These are phyloP conservation scores for Rhizophora apiculata DNA, from an alignment of 345 rosid species.

Conservation along the genomic window DNA sequence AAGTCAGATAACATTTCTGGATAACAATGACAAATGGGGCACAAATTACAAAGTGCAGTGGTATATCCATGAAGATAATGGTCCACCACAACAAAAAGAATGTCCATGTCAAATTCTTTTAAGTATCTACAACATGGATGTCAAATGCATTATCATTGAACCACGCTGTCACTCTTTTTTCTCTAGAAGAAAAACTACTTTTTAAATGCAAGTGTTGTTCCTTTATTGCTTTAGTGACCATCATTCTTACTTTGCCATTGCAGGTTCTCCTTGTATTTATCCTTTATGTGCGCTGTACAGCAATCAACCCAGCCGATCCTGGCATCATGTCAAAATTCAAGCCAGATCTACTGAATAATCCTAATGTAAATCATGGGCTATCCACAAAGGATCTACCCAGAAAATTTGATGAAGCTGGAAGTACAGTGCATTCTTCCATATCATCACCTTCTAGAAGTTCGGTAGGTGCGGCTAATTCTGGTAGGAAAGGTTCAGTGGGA, in stretches of 20 bases:
- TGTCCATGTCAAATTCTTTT: too few species aligned
- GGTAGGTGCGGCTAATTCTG: constrained; percentile 55
- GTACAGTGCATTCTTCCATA: constrained; percentile 60
- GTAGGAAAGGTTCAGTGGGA: constrained; percentile 59
- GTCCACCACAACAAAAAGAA: background rate
- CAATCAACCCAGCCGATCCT: constrained; percentile 99
- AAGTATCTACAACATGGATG: too few species aligned
- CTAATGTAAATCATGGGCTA: constrained; percentile 36
- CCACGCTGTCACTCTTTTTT: too few species aligned
- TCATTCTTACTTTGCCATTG: constrained; percentile 22
- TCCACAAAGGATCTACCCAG: constrained; percentile 40
- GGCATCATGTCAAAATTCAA: constrained; percentile 84
- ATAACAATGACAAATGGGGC: background rate
- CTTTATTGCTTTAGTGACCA: background rate
- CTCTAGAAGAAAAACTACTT: too few species aligned
- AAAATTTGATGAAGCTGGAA: constrained; percentile 55
- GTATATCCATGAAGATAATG: background rate
- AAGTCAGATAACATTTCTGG: background rate
- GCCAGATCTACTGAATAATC: constrained; percentile 24
- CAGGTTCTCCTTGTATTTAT: constrained; percentile 89
- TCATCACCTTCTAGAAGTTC: constrained; percentile 81
- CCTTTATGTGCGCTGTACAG: constrained; percentile 95
- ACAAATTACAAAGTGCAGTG: background rate
- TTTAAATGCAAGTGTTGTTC: too few species aligned
- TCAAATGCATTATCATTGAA: too few species aligned